phyloP scores from a whole-genome alignment of 192 early-diverging fungal species.

The Backusella liffmaniae region DNA sequence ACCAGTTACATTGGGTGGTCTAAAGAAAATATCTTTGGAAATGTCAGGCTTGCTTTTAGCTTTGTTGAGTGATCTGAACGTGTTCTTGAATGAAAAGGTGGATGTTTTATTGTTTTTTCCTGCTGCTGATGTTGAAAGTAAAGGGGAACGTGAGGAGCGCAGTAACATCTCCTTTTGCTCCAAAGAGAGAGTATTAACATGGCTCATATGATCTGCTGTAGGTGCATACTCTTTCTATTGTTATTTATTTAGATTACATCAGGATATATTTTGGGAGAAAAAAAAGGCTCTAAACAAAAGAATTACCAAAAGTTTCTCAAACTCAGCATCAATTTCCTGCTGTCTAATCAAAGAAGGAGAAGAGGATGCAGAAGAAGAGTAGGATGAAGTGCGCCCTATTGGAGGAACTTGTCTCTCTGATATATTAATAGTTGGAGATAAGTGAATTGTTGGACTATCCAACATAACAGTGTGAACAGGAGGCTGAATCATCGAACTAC shows the following conservation, averaged over 20 bases:
- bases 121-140: neutral
- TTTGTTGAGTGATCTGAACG: slow-evolving; percentile 2
- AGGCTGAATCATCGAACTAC: slow-evolving; percentile 20
- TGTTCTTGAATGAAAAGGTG: slow-evolving; percentile 17
- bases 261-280: neutral
- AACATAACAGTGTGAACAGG: slow-evolving; percentile 23
- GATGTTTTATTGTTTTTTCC: slow-evolving; percentile 15
- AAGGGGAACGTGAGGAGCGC: slow-evolving; percentile 14
- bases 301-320: slow-evolving; percentile 30
- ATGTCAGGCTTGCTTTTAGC: neutral
- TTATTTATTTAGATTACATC: neutral
- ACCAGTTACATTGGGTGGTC: neutral
- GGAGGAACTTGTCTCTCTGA: neutral
- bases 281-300: neutral
- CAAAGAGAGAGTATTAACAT: slow-evolving; percentile 19
- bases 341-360: neutral
- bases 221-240: slow-evolving; percentile 29
- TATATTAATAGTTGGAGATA: neutral
- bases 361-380: neutral
- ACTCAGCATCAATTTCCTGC: slow-evolving; percentile 30
- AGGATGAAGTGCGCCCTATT: neutral
- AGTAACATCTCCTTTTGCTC: slow-evolving; percentile 28
- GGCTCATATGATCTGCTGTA: slow-evolving; percentile 18
- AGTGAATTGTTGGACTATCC: slow-evolving; percentile 8
- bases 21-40: neutral